These are phyloP conservation scores for Dacryopinax primogenitus DNA, from an alignment of 768 basidiomycete species.

Conservation along the genomic window DNA sequence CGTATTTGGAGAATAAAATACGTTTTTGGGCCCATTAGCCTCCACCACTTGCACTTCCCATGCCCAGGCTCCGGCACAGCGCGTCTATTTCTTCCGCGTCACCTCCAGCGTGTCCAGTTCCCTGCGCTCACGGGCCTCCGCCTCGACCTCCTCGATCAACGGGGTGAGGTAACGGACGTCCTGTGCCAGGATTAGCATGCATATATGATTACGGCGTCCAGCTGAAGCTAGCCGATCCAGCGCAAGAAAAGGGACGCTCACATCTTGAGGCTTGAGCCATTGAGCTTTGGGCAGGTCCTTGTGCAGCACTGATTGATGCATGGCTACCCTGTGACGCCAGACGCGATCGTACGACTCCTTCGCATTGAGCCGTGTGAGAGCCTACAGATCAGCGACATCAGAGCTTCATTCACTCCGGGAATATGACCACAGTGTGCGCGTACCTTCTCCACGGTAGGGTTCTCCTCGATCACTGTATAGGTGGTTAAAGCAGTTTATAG, in stretches of 20 bases:
- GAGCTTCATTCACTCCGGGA: not conserved
- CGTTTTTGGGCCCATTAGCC: no score
- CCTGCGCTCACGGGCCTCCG: constrained; percentile 63
- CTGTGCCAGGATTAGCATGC: constrained; percentile 31
- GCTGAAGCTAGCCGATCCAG: not conserved
- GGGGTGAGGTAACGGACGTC: constrained; percentile 82
- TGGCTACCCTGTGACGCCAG: constrained; percentile 75
- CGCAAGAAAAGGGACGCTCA: constrained; percentile 28
- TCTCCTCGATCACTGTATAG: constrained; percentile 59
- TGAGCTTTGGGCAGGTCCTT: constrained; percentile 64
- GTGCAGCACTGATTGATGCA: constrained; percentile 68
- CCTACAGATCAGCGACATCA: constrained; percentile 35
- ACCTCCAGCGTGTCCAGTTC: constrained; percentile 72
- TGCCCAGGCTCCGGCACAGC: not conserved
- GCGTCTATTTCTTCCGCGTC: constrained; percentile 44
- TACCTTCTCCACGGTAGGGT: constrained; percentile 64
- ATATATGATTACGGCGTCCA: not conserved
- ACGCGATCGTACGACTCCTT: constrained; percentile 79
- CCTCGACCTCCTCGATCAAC: constrained; percentile 54
- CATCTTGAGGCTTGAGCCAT: constrained; percentile 66
- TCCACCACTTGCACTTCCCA: no score
- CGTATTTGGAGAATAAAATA: no score
- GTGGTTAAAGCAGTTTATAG: constrained; percentile 9
- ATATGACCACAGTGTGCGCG: constrained; percentile 16
- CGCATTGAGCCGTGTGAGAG: constrained; percentile 64